phyloP scores from a whole-genome alignment of 495 filamentous ascomycete species.

The Cudoniella acicularis region DNA sequence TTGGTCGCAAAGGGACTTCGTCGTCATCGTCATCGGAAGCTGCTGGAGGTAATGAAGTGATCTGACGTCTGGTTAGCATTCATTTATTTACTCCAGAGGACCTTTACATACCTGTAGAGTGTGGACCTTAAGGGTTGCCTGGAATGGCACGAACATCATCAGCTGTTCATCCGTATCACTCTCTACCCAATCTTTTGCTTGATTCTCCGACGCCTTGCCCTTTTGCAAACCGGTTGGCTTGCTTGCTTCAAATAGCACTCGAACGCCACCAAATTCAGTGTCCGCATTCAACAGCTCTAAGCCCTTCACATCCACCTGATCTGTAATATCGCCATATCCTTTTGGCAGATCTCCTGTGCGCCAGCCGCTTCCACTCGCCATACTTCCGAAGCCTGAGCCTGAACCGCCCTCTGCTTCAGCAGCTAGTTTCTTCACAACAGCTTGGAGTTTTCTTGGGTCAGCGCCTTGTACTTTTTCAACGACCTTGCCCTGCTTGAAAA shows the following conservation, averaged over 20 bases:
- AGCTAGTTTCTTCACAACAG: constrained; percentile 68
- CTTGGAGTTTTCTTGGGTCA: constrained; percentile 62
- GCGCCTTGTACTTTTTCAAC: constrained; percentile 71
- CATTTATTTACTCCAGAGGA: too few species aligned
- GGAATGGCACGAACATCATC: constrained; percentile 90
- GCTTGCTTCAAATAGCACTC: constrained; percentile 64
- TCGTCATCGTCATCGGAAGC: constrained; percentile 54
- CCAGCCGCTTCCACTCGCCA: constrained; percentile 56
- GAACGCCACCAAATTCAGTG: constrained; percentile 60
- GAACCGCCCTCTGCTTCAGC: constrained; percentile 56
- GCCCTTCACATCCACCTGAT: constrained; percentile 71
- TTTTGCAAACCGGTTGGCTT: constrained; percentile 65
- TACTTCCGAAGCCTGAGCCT: constrained; percentile 40
- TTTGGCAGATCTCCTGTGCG: constrained; percentile 68
- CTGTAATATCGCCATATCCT: constrained; percentile 79
- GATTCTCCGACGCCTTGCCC: constrained; percentile 46
- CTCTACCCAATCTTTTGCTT: constrained; percentile 83
- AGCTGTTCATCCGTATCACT: constrained; percentile 98
- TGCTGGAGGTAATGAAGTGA: constrained; percentile 73
- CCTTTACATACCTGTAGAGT: constrained; percentile 61
- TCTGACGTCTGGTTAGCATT: constrained; percentile 42
- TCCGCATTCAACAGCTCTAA: constrained; percentile 86
- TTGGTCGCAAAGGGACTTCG: constrained; percentile 80
- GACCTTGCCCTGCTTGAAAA: constrained; percentile 71
- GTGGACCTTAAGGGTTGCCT: constrained; percentile 84